Base-by-base conservation (phyloP, 768 basidiomycete species). In the Boletellus sp. region DNA sequence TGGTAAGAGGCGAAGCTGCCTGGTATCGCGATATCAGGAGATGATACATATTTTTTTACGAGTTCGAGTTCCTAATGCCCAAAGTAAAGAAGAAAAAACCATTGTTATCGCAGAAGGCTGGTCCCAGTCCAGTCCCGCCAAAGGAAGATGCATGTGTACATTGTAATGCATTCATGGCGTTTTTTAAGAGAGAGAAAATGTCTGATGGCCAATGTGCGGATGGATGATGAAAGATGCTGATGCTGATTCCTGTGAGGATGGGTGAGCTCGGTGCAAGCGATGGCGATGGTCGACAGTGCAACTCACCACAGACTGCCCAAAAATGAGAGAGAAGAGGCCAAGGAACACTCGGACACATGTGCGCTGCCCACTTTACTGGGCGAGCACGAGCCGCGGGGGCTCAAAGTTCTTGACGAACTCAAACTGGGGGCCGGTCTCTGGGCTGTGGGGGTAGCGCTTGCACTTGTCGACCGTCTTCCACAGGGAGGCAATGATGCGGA, bases 391-490 rank as follows among this genome's bases (percentile, higher is more conserved):
- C n/a, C 64, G 20, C 1, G 64, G 61, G 1, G 64, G 61, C 28
- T 61, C 60, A 58, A 85, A 88, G 58, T 77, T 78, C 59, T 72
- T 75, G 19, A 90, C 87, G 61, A 81, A 90, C 58, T 89, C 84
- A 62, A 81, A 83, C 65, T 90, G 87, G 1, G 83, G 75, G 16
- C 87, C 87, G 3, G 87, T 90, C 70, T 90, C 87, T 15, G 87
- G 87, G 60, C 84, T 85, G 62, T 84, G 78, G 0, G 85, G 86
- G 67, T 81, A 89, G 9, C 84, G 75, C 40, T 75, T 79, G 72
- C 78, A 88, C 72, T 90, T 90, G 68, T 85, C 87, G 42, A 90
- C 87, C 3, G 74, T 78, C 61, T 79, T 77, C 87, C 87, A 90
- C 56, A 87, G 79, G 50, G 74, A 60, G 17, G 80, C 85, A 54